Conservation (phyloP, 805 yeast genomes). For the Wickerhamiella allomyrinae region DNA sequence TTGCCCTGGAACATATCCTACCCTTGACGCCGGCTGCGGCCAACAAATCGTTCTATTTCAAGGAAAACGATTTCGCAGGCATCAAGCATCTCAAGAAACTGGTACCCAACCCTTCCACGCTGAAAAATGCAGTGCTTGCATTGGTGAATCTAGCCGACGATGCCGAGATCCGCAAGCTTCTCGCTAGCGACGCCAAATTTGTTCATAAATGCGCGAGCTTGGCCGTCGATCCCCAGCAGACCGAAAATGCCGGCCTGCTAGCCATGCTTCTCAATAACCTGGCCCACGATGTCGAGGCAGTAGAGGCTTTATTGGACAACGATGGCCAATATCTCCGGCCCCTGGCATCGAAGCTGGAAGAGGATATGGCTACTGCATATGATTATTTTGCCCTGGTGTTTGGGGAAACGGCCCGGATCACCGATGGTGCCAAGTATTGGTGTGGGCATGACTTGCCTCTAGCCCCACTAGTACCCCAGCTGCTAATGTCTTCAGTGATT, state of each 20-base stretch:
- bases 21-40: slow-evolving; percentile 45
- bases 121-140: slow-evolving; percentile 56
- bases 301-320: slow-evolving; percentile 32
- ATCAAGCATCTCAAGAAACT: slow-evolving; percentile 49
- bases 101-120: slow-evolving; percentile 24
- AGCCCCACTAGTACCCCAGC: slow-evolving; percentile 67
- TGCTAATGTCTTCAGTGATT: slow-evolving; percentile 59
- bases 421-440: slow-evolving; percentile 48
- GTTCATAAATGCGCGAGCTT: slow-evolving; percentile 9
- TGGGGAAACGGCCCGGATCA: slow-evolving; percentile 73
- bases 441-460: slow-evolving; percentile 65
- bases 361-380: slow-evolving; percentile 66
- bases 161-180: slow-evolving; percentile 41
- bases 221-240: slow-evolving; percentile 15
- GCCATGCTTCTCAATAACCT: slow-evolving; percentile 74
- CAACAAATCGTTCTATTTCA: slow-evolving; percentile 54
- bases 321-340: slow-evolving; percentile 44
- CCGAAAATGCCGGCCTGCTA: slow-evolving; percentile 63
- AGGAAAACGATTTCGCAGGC: slow-evolving; percentile 54
- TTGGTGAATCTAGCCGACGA: slow-evolving; percentile 75
- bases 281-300: slow-evolving; percentile 60
- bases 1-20: slow-evolving; percentile 72
- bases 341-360: slow-evolving; percentile 62
- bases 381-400: slow-evolving; percentile 81
- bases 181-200: slow-evolving; percentile 52